Evolutionary conservation across 2,329 filamentous ascomycete genomes (phyloP), one percentile per base, ranked within the genome.

Genomic region (Fusarium tupiense): DNA sequence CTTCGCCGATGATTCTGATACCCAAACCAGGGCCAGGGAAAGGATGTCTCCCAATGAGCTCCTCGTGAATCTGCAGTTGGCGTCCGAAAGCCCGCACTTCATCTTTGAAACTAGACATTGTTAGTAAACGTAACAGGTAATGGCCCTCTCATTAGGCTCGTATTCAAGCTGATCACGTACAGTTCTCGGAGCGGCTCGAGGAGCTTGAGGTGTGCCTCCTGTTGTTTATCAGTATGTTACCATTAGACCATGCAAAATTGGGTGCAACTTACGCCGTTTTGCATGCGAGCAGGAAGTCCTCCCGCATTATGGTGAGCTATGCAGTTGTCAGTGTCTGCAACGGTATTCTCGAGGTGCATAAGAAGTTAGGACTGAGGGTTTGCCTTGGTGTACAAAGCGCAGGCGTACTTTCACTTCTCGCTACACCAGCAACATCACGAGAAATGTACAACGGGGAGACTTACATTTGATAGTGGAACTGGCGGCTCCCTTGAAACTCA

Each of bases 91-190:
- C 76, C 46, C 81, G 73, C 5, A 82, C 93, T 84, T 96, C 93
- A 77, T 96, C 93, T 82, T 96, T 96, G 88, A 95, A 96, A 24
- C 64, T 69, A 22, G 35, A 37, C 31, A 50, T 57, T 40, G 53
- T 71, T 72, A 72, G 61, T 33, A 33, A 64, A 49, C 29, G 35
- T 37, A 29, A 68, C 54, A 58, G 54, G 54, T 38, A 37, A 58
- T 60, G 43, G 31, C 35, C 47, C 37, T 43, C n/a, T 58, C 19
- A 35, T 24, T 33, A 26, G 31, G 20, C 58, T 26, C 38, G 8
- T n/a, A 22, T 53, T 31, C 33, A 49, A 47, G 35, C 44, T 43
- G 13, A 46, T 59, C 58, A 63, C 72, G n/a, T 73, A 76, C 37
- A 96, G 86, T 80, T 94, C 91, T 47, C 67, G 57, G 19, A 69